Evolutionary conservation across 1,284 basidiomycete species (phyloP), one percentile per base, ranked within the genome.

Genomic region (Sporisorium reilianum): DNA sequence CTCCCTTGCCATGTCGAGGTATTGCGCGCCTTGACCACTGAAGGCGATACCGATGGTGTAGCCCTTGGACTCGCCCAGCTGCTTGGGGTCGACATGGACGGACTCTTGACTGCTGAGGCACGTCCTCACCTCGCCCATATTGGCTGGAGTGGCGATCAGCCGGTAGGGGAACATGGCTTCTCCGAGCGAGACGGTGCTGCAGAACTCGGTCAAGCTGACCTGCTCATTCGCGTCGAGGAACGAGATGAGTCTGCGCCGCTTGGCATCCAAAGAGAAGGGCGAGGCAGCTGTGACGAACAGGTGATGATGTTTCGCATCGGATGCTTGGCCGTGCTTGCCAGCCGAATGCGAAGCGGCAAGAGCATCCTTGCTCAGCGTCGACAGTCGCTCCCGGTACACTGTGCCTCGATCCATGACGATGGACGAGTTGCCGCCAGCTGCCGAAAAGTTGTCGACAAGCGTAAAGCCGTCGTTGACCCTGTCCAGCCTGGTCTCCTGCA

Each of bases 371-470:
- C 49, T 56, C 61, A 57, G 49, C 14, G 32, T 26, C 32, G 26
- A 16, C 6, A 73, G 61, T 14, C 61, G 41, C 8, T 61, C 22
- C 0, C 58, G 64, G 34, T 68, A 73, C 8, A 42, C 14, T 7
- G 45, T 65, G 36, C 65, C 69, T 26, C 59, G 54, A 42, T 67
- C 64, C 52, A 78, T 52, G 44, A 78, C 60, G 30, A 78, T 64
- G 25, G 61, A 66, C 28, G 68, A 64, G 30, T 78, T 78, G n/a
- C 73, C 76, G 5, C 71, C 76, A 0, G 76, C 76, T 25, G 76
- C 76, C 14, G 65, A 66, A 12, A 78, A 78, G 55, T 78, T 78
- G 63, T 67, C 64, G 34, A 78, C 75, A 28, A 71, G 67, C 44
- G 66, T 61, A 20, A 56, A 68, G 10, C 59, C 49, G 5, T 48